Evolutionary conservation across 2,329 filamentous ascomycete species (phyloP).

Genomic region (Exophiala phaeomuriformis): DNA sequence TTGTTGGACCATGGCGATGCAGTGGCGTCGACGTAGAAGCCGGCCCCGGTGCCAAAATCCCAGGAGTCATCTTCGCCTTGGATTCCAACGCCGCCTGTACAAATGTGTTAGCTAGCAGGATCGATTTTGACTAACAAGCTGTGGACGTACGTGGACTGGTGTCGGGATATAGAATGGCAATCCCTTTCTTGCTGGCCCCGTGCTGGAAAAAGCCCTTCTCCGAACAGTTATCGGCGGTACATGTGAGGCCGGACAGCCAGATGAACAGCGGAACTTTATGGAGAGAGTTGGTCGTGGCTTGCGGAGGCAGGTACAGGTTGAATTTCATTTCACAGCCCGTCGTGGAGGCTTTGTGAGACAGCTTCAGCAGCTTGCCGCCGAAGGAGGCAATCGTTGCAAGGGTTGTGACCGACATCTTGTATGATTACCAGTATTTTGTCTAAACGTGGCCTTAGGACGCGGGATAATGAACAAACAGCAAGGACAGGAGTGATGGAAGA

Average conservation of each 20-base stretch:
- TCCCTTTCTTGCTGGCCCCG: slow-evolving; percentile 67
- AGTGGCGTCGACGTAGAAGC: slow-evolving; percentile 90
- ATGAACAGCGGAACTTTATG: slow-evolving; percentile 75
- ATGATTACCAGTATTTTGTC: background rate
- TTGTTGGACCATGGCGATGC: slow-evolving; percentile 63
- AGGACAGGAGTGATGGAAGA: background rate
- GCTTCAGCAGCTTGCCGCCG: slow-evolving; percentile 89
- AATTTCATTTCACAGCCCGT: slow-evolving; percentile 86
- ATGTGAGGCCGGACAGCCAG: slow-evolving; percentile 91
- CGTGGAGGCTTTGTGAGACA: slow-evolving; percentile 70
- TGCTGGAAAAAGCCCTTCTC: slow-evolving; percentile 87
- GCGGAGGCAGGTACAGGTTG: slow-evolving; percentile 81
- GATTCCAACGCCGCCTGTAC: slow-evolving; percentile 63
- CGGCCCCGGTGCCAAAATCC: slow-evolving; percentile 87
- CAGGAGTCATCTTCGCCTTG: slow-evolving; percentile 78
- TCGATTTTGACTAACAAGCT: background rate
- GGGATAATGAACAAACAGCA: background rate
- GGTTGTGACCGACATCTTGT: slow-evolving; percentile 73
- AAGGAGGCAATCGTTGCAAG: slow-evolving; percentile 86
- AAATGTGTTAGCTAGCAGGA: slow-evolving; percentile 1
- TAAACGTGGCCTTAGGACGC: background rate
- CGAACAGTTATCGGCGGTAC: slow-evolving; percentile 74
- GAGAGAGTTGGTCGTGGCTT: slow-evolving; percentile 48
- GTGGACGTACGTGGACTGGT: slow-evolving; percentile 68
- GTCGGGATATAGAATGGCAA: slow-evolving; percentile 93